Conservation (phyloP, 331 rosid species). For the Rosa hybrid region DNA sequence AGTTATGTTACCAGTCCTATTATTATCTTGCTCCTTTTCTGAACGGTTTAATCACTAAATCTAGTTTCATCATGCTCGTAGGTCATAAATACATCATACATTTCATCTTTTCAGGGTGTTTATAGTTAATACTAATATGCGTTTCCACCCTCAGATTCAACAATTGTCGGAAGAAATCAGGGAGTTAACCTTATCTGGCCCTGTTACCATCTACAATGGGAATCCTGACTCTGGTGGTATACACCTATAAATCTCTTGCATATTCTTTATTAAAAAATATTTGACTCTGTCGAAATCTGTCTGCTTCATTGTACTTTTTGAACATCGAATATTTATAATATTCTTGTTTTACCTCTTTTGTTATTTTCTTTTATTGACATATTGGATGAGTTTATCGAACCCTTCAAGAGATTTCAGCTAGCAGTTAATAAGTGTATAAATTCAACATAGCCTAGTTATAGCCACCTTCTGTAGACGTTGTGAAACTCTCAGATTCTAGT, state of each 20-base stretch:
- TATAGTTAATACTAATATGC: conserved; percentile 17
- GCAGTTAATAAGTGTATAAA: not conserved
- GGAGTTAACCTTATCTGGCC: conserved; percentile 65
- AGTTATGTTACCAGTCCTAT: not conserved
- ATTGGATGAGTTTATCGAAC: not conserved
- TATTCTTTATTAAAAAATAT: not conserved
- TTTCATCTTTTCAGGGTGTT: not conserved
- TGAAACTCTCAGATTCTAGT: not conserved
- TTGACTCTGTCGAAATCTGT: not conserved
- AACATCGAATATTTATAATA: not conserved
- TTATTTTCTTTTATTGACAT: not conserved
- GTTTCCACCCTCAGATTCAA: conserved; percentile 54
- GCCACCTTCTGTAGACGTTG: not conserved
- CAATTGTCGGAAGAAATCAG: conserved; percentile 74
- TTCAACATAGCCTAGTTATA: not conserved
- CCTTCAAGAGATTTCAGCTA: not conserved
- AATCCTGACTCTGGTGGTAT: conserved; percentile 58
- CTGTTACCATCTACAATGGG: conserved; percentile 61
- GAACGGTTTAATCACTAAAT: not conserved
- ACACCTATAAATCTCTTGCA: conserved; percentile 20
- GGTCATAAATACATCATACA: not conserved
- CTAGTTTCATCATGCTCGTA: not conserved
- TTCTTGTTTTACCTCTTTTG: not conserved
- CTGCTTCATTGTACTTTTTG: not conserved
- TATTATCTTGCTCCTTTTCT: not conserved